phyloP scores from a whole-genome alignment of 108 stramenopile species.

The Cylindrotheca fusiformis region DNA sequence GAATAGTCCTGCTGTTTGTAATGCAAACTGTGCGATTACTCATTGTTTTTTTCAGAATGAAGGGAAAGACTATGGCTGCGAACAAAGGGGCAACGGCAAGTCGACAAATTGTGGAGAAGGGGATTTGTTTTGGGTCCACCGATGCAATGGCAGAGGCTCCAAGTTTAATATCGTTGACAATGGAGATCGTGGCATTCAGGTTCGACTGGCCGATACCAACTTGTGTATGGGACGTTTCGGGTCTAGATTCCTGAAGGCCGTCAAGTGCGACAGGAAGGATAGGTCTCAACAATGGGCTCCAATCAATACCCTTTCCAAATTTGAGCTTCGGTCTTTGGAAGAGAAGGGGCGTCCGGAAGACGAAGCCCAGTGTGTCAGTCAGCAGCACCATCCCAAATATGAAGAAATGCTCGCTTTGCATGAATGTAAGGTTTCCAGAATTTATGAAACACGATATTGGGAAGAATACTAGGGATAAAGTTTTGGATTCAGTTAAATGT shows the following conservation, averaged over 20 bases:
- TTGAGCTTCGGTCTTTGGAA: background rate
- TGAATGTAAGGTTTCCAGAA: background rate
- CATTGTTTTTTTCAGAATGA: background rate
- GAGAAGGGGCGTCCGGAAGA: background rate
- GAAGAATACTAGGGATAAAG: background rate
- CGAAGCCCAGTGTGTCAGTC: background rate
- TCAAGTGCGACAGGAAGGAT: background rate
- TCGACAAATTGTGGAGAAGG: background rate
- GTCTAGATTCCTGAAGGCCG: background rate
- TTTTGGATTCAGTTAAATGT: no score
- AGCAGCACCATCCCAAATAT: constrained; percentile 6
- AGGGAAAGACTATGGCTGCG: background rate
- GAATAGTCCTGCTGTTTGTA: no score
- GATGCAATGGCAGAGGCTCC: background rate
- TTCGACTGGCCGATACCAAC: background rate
- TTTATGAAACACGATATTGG: background rate
- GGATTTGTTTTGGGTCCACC: background rate
- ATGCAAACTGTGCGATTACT: no score
- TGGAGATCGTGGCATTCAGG: background rate
- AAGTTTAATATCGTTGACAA: background rate
- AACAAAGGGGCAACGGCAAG: background rate
- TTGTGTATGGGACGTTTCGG: background rate
- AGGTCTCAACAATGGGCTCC: background rate
- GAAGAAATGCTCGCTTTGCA: constrained; percentile 4
- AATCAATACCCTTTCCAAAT: background rate